A percentile compares a stretch with the other conserved stretches of the same genome.
Conservation (phyloP, 192 early-diverging fungal species). For the Umbelopsis ramanniana region DNA sequence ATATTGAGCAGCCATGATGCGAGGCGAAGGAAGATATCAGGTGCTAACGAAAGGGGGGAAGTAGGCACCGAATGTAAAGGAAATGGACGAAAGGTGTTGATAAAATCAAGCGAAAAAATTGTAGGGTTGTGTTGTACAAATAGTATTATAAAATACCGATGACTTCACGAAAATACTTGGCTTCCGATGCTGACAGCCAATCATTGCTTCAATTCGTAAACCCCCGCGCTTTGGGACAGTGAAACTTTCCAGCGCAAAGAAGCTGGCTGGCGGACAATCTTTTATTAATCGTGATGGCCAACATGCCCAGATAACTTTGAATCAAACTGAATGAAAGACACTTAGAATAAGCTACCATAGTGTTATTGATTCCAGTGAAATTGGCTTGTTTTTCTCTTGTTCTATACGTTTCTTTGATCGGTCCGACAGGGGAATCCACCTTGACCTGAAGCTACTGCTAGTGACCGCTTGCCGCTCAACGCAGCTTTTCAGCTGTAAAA, state of each 20-base stretch:
- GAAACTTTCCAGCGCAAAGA: too few relatives aligned
- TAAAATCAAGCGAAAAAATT: neutral
- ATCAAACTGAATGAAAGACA: too few relatives aligned
- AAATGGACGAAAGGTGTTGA: neutral
- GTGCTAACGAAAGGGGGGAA: neutral
- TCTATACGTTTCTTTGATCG: neutral
- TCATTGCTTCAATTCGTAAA: neutral
- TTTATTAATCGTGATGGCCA: too few relatives aligned
- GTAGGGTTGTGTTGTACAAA: neutral
- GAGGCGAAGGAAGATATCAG: neutral
- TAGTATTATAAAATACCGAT: conserved; percentile 12
- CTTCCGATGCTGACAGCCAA: conserved; percentile 10
- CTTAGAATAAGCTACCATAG: too few relatives aligned
- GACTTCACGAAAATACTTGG: conserved; percentile 22
- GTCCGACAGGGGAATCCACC: neutral
- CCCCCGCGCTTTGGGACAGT: neutral
- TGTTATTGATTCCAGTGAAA: too few relatives aligned
- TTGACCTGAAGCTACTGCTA: neutral
- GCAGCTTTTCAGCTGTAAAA: neutral
- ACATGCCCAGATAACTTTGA: too few relatives aligned
- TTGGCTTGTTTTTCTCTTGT: too few relatives aligned
- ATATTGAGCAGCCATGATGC: conserved; percentile 21
- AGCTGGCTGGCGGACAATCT: too few relatives aligned
- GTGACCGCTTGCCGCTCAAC: neutral
- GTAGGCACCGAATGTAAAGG: conserved; percentile 1